phyloP scores from a whole-genome alignment of 495 filamentous ascomycete species.

The Aspergillus bertholletiae region DNA sequence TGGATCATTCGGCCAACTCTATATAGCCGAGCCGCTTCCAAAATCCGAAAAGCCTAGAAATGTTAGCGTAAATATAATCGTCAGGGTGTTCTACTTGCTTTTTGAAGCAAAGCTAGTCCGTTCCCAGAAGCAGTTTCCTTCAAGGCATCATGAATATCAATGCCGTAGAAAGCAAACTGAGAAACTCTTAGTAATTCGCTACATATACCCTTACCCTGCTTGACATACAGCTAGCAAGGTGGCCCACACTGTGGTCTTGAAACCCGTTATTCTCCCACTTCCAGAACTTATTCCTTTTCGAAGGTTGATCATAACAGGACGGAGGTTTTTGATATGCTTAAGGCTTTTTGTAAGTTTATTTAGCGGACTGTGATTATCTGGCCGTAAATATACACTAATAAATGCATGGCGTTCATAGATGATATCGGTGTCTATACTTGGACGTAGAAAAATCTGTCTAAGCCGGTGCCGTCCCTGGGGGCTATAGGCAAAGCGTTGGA shows the following conservation, averaged over 20 bases:
- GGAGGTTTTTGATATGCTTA: conserved; percentile 76
- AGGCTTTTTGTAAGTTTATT: conserved; percentile 60
- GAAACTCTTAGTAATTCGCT: conserved; percentile 14
- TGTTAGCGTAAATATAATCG: conserved; percentile 8
- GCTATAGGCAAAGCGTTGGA: conserved; percentile 72
- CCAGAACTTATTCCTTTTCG: conserved; percentile 70
- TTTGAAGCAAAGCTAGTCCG: conserved; percentile 51
- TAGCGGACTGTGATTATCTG: conserved; percentile 60
- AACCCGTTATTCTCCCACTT: conserved; percentile 50
- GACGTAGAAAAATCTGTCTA: conserved; percentile 80
- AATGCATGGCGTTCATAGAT: conserved; percentile 75
- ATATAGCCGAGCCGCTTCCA: conserved; percentile 54
- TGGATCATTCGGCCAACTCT: conserved; percentile 66
- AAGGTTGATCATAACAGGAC: conserved; percentile 63
- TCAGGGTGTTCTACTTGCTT: conserved; percentile 37
- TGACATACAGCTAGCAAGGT: conserved; percentile 51
- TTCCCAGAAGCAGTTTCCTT: conserved; percentile 57
- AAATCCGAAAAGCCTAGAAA: conserved; percentile 31
- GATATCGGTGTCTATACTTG: conserved; percentile 61
- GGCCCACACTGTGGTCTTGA: conserved; percentile 70
- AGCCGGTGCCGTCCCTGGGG: conserved; percentile 76
- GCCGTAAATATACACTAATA: conserved; percentile 63
- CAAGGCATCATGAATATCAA: conserved; percentile 66
- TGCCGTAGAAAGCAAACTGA: conserved; percentile 62
- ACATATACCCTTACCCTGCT: background rate